phyloP scores from a whole-genome alignment of 306 rosid genomes.

The Canavalia gladiata region DNA sequence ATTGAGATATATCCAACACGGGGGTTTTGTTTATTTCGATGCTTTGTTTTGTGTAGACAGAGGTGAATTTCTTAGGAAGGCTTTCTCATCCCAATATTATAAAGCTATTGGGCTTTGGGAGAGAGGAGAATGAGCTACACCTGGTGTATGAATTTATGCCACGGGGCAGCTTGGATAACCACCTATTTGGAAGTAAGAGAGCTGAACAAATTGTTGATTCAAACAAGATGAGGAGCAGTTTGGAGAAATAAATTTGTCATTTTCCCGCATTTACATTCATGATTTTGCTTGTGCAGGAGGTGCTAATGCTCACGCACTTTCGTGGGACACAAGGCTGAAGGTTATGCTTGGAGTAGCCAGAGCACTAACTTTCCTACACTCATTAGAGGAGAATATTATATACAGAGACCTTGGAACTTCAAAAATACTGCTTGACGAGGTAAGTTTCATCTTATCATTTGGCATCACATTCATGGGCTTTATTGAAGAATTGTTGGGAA shows the following conservation, averaged over 20 bases:
- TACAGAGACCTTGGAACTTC: conserved; percentile 82
- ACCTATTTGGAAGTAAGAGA: conserved; percentile 85
- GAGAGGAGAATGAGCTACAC: conserved; percentile 66
- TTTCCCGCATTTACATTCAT: background rate
- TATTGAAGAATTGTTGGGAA: too few relatives aligned
- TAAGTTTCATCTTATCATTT: conserved; percentile 32
- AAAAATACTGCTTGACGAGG: conserved; percentile 78
- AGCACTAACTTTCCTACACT: conserved; percentile 77
- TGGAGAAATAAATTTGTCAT: background rate
- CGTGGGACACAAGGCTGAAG: conserved; percentile 73
- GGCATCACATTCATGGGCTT: too few relatives aligned
- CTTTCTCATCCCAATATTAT: conserved; percentile 92
- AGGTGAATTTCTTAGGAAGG: conserved; percentile 90
- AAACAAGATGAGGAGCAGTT: too few relatives aligned
- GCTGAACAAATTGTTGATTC: background rate
- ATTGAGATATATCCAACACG: too few relatives aligned
- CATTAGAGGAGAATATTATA: conserved; percentile 73
- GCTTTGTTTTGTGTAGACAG: conserved; percentile 64
- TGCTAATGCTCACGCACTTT: conserved; percentile 63
- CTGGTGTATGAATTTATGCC: conserved; percentile 84
- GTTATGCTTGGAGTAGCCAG: conserved; percentile 79
- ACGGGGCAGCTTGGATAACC: conserved; percentile 85
- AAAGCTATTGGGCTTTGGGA: conserved; percentile 72
- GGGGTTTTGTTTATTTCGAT: background rate
- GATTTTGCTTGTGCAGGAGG: conserved; percentile 62